Conservation (phyloP, 768 basidiomycete species). For the Mrakia blollopis region DNA sequence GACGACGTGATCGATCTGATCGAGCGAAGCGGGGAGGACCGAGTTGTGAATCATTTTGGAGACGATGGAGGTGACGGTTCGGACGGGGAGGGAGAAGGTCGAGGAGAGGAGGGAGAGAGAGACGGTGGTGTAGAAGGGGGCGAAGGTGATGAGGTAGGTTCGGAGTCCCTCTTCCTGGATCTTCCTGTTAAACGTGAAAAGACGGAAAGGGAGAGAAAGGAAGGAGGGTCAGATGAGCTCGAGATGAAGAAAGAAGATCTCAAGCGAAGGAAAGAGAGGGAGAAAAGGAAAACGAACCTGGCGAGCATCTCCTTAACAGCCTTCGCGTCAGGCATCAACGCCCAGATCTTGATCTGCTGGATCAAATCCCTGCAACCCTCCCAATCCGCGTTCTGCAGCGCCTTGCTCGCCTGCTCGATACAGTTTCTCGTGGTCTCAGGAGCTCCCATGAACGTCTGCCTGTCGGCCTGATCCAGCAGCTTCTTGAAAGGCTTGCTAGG, state of each 20-base stretch:
- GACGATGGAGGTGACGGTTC: constrained; percentile 80
- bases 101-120: constrained; percentile 80
- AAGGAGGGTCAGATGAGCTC: constrained; percentile 7
- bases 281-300: constrained; percentile 53
- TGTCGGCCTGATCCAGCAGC: constrained; percentile 89
- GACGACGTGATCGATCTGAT: constrained; percentile 82
- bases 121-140: constrained; percentile 83
- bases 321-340: constrained; percentile 81
- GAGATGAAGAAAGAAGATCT: too few relatives aligned
- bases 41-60: constrained; percentile 99
- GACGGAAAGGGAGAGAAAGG: neutral
- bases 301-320: constrained; percentile 91
- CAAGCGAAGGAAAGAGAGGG: neutral
- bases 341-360: constrained; percentile 96
- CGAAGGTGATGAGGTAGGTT: constrained; percentile 97
- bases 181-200: constrained; percentile 54
- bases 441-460: constrained; percentile 94
- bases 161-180: constrained; percentile 97
- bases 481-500: constrained; percentile 97
- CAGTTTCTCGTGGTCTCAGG: constrained; percentile 98
- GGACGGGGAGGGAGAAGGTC: constrained; percentile 77
- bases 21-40: constrained; percentile 80
- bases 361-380: constrained; percentile 88
- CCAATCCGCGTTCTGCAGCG: constrained; percentile 95
- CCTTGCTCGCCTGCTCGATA: constrained; percentile 98